These are phyloP conservation scores for Amniculicola lignicola DNA, from an alignment of 495 filamentous ascomycete genomes.

Conservation along the genomic window DNA sequence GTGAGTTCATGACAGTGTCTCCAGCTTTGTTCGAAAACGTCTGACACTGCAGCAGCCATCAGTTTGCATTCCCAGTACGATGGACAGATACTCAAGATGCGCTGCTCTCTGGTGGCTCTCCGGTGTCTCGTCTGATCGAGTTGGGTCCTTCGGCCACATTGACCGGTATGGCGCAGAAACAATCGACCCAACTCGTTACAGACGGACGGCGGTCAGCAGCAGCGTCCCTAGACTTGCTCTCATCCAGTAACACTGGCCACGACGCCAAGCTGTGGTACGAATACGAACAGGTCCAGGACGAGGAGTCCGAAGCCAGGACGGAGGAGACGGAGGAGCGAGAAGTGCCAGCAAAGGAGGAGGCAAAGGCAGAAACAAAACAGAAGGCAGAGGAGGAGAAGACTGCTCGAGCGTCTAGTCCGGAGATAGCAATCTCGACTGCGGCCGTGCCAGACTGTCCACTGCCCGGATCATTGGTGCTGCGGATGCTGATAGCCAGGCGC, in stretches of 20 bases:
- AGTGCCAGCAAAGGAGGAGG: background rate
- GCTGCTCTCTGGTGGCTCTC: background rate
- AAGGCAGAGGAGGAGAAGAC: background rate
- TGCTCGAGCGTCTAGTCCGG: background rate
- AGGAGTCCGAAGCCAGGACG: no score
- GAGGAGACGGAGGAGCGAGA: no score
- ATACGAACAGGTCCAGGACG: no score
- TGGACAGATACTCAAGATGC: background rate
- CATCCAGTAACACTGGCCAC: no score
- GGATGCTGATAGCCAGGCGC: background rate
- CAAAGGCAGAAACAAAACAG: background rate
- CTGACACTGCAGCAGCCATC: background rate
- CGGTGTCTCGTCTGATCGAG: background rate
- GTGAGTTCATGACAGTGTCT: background rate
- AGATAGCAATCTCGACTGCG: background rate
- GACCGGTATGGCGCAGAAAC: background rate
- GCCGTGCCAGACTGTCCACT: background rate
- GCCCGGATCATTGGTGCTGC: background rate
- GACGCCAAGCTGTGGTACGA: no score
- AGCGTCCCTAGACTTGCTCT: no score
- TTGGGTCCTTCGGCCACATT: background rate
- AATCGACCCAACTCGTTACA: no score
- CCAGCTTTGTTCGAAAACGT: no score
- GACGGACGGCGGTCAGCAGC: no score
- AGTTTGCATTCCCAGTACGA: background rate